Evolutionary conservation across 768 basidiomycete species (phyloP).

Genomic region (Zangia roseola): DNA sequence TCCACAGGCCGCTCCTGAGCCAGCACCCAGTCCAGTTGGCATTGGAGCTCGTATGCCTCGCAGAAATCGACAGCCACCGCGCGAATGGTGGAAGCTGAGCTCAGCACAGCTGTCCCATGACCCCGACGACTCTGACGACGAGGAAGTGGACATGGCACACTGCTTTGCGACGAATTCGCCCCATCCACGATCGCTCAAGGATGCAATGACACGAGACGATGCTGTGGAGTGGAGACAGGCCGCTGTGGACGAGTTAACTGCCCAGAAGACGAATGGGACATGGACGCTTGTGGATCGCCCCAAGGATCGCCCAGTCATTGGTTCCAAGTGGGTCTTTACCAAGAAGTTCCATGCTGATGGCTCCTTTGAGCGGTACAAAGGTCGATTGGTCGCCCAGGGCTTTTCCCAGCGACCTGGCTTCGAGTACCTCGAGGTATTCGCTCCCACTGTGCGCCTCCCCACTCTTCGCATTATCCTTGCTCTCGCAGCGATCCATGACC

Average conservation of each 20-base stretch:
- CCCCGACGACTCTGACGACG: not conserved
- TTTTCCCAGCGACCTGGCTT: too few species aligned
- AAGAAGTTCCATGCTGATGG: not conserved
- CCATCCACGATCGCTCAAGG: not conserved
- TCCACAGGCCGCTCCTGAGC: not conserved
- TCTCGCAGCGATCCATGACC: conserved; percentile 27
- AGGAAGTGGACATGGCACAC: not conserved
- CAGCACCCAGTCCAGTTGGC: not conserved
- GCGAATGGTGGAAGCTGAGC: conserved; percentile 1
- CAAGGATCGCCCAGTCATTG: not conserved
- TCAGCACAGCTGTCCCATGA: not conserved
- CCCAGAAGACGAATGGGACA: not conserved
- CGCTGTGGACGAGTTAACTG: not conserved
- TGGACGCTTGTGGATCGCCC: not conserved
- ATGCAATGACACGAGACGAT: not conserved
- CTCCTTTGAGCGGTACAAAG: conserved; percentile 35
- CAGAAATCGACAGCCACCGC: not conserved
- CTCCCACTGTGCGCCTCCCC: conserved; percentile 23
- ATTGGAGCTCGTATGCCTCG: conserved; percentile 1
- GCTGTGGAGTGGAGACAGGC: not conserved
- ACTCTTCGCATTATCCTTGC: conserved; percentile 22
- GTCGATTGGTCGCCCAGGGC: conserved; percentile 30
- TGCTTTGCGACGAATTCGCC: not conserved
- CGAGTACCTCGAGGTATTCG: conserved; percentile 31
- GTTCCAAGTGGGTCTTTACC: not conserved